These are phyloP conservation scores for Fusarium nygamai DNA, from an alignment of 2,329 filamentous ascomycete genomes.

Conservation along the genomic window DNA sequence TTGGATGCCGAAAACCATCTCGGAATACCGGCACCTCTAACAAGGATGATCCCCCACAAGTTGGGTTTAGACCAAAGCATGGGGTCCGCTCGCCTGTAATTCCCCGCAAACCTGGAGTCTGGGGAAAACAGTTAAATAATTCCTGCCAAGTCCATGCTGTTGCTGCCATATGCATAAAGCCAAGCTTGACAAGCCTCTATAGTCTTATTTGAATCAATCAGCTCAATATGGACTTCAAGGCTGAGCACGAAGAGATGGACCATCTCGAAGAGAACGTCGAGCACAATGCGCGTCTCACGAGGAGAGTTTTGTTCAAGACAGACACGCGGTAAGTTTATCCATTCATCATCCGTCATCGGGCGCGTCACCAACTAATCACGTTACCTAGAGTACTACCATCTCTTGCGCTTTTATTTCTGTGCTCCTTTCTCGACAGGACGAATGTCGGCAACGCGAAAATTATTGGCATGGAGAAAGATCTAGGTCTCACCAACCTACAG, in stretches of 20 bases:
- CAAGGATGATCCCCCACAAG: not conserved
- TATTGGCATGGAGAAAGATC: conserved; percentile 67
- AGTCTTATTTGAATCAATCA: not conserved
- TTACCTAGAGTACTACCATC: not conserved
- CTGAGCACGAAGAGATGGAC: not conserved
- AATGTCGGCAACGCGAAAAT: conserved; percentile 79
- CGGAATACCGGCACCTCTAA: conserved; percentile 1
- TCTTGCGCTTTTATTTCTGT: not conserved
- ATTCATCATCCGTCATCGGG: not conserved
- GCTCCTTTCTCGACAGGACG: conserved; percentile 65
- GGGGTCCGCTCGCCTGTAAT: not conserved
- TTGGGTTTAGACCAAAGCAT: not conserved
- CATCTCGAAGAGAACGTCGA: not conserved
- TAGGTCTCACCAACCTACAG: conserved; percentile 67
- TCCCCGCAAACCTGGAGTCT: conserved; percentile 1
- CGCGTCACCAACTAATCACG: not conserved
- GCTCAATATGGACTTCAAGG: not conserved
- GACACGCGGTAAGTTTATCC: not conserved
- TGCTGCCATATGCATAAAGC: not conserved
- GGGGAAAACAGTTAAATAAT: conserved; percentile 2
- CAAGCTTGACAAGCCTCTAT: not conserved
- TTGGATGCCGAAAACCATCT: not conserved
- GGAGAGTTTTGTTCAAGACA: conserved; percentile 2
- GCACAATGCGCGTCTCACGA: not conserved
- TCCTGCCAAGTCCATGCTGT: not conserved